A percentile compares a stretch with the other conserved stretches of the same genome.
These are phyloP conservation scores for Amoeboaphelidium occidentale DNA, from an alignment of 371 early-diverging fungal species.

Conservation along the genomic window DNA sequence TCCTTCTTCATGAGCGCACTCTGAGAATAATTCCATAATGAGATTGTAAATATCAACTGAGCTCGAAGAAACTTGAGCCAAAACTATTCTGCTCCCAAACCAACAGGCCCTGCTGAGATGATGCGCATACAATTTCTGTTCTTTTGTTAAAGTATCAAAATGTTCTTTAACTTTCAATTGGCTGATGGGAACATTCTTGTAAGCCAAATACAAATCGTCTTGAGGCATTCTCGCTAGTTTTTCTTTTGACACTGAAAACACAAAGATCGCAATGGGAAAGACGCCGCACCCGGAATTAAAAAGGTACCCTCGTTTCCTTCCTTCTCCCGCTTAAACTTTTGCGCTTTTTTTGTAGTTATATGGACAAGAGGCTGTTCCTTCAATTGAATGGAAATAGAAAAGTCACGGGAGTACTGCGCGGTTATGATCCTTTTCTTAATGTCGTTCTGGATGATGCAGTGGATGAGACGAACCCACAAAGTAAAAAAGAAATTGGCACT, in stretches of 20 bases:
- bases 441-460: constrained; percentile 82
- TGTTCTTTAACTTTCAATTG: constrained; percentile 22
- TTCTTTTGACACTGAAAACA: too few relatives aligned
- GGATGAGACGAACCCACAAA: constrained; percentile 44
- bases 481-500: constrained; percentile 52
- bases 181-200: constrained; percentile 20
- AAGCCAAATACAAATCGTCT: too few relatives aligned
- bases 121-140: constrained; percentile 23
- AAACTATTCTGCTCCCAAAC: constrained; percentile 23
- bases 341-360: too few relatives aligned
- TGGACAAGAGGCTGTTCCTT: constrained; percentile 81
- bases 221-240: too few relatives aligned
- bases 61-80: constrained; percentile 17
- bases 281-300: too few relatives aligned
- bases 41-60: constrained; percentile 9
- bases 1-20: constrained; percentile 7
- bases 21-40: constrained; percentile 13
- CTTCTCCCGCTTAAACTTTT: too few relatives aligned
- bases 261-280: too few relatives aligned
- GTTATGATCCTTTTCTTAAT: constrained; percentile 96
- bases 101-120: constrained; percentile 28
- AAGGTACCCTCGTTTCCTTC: too few relatives aligned
- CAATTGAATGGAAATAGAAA: constrained; percentile 75
- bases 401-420: constrained; percentile 73
- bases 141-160: constrained; percentile 20